Conservation (phyloP, 176 grass and related monocot genomes). For the Elymus sibiricus region DNA sequence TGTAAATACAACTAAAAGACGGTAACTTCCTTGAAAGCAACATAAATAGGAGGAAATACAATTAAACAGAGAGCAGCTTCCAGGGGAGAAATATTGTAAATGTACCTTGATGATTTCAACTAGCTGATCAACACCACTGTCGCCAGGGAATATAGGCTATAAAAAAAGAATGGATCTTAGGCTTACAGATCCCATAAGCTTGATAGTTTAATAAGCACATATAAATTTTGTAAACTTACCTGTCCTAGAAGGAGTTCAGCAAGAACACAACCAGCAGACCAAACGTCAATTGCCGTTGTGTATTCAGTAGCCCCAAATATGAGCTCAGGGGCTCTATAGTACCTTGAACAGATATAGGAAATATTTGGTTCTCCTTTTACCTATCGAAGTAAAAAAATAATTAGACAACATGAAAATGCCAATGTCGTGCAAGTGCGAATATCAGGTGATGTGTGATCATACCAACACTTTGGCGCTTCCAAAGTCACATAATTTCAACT, state of each 20-base stretch:
- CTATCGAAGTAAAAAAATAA: conserved; percentile 23
- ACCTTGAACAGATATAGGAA: conserved; percentile 97
- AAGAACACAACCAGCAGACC: conserved; percentile 93
- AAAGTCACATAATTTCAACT: conserved; percentile 95
- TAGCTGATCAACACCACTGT: conserved; percentile 90
- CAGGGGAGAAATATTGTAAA: background rate
- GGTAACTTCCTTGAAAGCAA: background rate
- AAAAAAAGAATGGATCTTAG: background rate
- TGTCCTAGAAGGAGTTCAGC: conserved; percentile 85
- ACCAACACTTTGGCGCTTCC: conserved; percentile 98
- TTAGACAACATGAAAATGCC: background rate
- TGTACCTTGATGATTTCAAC: conserved; percentile 98
- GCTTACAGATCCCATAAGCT: background rate
- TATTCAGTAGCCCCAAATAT: conserved; percentile 98
- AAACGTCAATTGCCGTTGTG: conserved; percentile 87
- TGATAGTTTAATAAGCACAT: background rate
- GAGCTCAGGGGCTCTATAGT: conserved; percentile 95
- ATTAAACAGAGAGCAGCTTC: background rate
- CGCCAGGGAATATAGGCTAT: conserved; percentile 95
- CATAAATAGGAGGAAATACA: background rate
- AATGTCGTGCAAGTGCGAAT: background rate
- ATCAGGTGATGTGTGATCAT: conserved; percentile 8
- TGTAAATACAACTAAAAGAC: background rate
- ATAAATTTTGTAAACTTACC: conserved; percentile 33
- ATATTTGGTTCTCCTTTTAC: conserved; percentile 98